phyloP scores from a whole-genome alignment of 176 grass and related monocot genomes.

The Puya raimondii region DNA sequence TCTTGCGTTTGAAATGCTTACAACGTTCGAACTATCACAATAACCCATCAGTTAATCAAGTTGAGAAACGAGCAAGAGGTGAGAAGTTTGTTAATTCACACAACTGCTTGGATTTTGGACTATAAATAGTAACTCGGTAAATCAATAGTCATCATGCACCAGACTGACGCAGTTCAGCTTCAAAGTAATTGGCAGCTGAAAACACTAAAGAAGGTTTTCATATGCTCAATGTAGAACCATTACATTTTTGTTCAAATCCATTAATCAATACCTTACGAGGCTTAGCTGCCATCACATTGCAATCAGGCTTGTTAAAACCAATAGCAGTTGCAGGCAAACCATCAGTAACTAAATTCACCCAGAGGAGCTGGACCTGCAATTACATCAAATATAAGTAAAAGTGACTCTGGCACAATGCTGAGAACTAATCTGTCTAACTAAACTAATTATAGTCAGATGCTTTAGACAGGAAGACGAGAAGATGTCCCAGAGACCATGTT shows the following conservation, averaged over 20 bases:
- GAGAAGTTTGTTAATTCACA: too few species aligned
- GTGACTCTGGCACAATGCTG: background rate
- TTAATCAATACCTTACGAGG: constrained; percentile 68
- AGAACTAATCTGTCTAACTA: background rate
- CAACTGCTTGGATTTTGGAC: too few species aligned
- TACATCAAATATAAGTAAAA: constrained; percentile 14
- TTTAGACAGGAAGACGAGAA: too few species aligned
- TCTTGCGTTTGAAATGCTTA: too few species aligned
- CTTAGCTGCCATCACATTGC: constrained; percentile 76
- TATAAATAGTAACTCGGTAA: too few species aligned
- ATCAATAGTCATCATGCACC: background rate
- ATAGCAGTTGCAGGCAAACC: constrained; percentile 96
- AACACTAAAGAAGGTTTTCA: background rate
- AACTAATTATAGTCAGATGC: too few species aligned
- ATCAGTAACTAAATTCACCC: constrained; percentile 98
- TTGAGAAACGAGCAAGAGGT: too few species aligned
- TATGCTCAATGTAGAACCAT: background rate
- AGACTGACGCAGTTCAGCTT: background rate
- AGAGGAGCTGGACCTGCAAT: constrained; percentile 86
- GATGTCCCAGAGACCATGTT: too few species aligned
- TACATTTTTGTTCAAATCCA: background rate
- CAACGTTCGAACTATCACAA: too few species aligned
- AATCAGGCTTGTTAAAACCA: constrained; percentile 96
- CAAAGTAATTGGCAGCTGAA: too few species aligned
- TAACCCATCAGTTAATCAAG: too few species aligned